phyloP scores from a whole-genome alignment of 768 basidiomycete species.

The Pleurotus platypus region DNA sequence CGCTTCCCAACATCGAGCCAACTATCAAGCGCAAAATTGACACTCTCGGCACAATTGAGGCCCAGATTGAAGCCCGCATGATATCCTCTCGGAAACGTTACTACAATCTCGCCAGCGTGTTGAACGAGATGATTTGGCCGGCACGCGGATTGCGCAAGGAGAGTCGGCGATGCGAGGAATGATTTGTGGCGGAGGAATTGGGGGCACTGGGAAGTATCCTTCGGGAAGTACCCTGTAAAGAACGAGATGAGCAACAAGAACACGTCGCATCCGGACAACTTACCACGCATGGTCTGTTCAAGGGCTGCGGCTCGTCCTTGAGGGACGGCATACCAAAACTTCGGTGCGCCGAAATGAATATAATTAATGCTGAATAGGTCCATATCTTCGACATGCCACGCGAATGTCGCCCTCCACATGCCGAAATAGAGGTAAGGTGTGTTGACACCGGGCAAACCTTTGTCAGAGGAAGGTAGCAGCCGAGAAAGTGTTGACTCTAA shows the following conservation, averaged over 20 bases:
- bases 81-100: constrained; percentile 93
- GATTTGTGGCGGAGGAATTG: constrained; percentile 98
- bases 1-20: constrained; percentile 88
- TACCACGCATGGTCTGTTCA: constrained; percentile 89
- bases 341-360: constrained; percentile 97
- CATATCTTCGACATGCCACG: constrained; percentile 99
- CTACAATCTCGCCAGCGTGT: constrained; percentile 91
- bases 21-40: constrained; percentile 93
- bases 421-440: constrained; percentile 98
- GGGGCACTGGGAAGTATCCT: constrained; percentile 78
- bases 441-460: constrained; percentile 91
- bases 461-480: constrained; percentile 61
- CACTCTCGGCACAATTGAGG: constrained; percentile 94
- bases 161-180: constrained; percentile 85
- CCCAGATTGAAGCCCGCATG: constrained; percentile 97
- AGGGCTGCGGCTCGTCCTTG: constrained; percentile 74
- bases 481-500: constrained; percentile 85
- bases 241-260: constrained; percentile 6
- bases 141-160: constrained; percentile 76
- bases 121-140: constrained; percentile 87
- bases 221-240: constrained; percentile 77
- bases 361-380: constrained; percentile 99
- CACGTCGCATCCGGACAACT: constrained; percentile 13
- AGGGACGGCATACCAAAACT: constrained; percentile 95
- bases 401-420: constrained; percentile 99